Evolutionary conservation across 1,284 basidiomycete species (phyloP).

Genomic region (Cystobasidium sp.): DNA sequence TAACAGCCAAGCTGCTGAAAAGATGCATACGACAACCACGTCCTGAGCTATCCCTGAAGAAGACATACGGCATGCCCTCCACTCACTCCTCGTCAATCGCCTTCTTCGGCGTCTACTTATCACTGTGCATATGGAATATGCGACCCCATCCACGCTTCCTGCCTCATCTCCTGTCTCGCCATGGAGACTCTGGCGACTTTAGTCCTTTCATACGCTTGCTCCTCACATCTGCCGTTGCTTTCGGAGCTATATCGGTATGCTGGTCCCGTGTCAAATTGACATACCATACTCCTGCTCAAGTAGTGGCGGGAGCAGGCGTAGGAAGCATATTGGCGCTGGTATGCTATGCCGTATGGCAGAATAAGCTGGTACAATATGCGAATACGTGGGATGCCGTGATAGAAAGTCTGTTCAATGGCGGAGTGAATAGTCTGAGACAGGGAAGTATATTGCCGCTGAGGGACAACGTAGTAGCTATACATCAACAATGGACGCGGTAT

Average conservation of each 20-base stretch:
- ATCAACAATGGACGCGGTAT: conserved; percentile 18
- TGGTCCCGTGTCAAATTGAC: conserved; percentile 54
- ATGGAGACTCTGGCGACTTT: conserved; percentile 34
- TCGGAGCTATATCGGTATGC: conserved; percentile 49
- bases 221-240: conserved; percentile 47
- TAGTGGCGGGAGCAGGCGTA: conserved; percentile 53
- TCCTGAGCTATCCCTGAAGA: conserved; percentile 49
- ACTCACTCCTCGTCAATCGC: conserved; percentile 55
- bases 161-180: conserved; percentile 30
- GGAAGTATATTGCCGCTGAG: conserved; percentile 16
- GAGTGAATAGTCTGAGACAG: conserved; percentile 43
- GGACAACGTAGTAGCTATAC: conserved; percentile 12
- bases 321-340: conserved; percentile 48
- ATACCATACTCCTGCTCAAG: conserved; percentile 54
- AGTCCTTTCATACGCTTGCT: conserved; percentile 44
- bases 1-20: conserved; percentile 54
- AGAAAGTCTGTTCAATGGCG: conserved; percentile 45
- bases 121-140: conserved; percentile 51
- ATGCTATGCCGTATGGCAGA: conserved; percentile 51
- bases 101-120: conserved; percentile 55
- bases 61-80: conserved; percentile 56
- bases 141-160: conserved; percentile 51
- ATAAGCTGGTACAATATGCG: conserved; percentile 44
- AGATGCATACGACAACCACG: conserved; percentile 54
- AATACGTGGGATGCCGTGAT: conserved; percentile 43